Conservation (phyloP, 2,329 filamentous ascomycete genomes). For the Fusarium bactridioides region DNA sequence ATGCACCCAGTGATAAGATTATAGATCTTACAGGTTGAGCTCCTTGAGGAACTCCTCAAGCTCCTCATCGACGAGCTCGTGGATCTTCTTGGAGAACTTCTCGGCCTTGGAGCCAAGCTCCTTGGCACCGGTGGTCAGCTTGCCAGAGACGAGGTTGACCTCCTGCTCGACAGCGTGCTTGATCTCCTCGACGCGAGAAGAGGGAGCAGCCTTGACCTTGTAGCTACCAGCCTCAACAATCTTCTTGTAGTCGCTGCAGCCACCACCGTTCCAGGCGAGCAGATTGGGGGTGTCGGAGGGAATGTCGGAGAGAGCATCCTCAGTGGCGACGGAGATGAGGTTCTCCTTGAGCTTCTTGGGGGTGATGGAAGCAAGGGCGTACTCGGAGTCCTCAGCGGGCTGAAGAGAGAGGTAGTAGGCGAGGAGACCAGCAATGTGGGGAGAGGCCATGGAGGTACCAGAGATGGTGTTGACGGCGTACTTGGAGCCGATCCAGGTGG, state of each 20-base stretch:
- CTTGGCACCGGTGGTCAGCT: constrained; percentile 63
- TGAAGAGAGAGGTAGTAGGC: constrained; percentile 98
- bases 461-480: constrained; percentile 98
- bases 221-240: constrained; percentile 81
- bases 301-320: constrained; percentile 80
- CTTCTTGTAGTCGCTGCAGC: constrained; percentile 86
- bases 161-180: constrained; percentile 68
- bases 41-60: constrained; percentile 67
- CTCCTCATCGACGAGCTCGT: constrained; percentile 68
- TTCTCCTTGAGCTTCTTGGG: constrained; percentile 93
- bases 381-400: constrained; percentile 88
- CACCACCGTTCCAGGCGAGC: constrained; percentile 98
- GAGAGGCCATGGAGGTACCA: constrained; percentile 98
- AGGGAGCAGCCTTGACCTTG: constrained; percentile 58
- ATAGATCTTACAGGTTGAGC: constrained; percentile 49
- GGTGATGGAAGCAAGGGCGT: constrained; percentile 86
- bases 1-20: constrained; percentile 36
- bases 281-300: constrained; percentile 89
- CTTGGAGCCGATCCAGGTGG: constrained; percentile 98
- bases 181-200: constrained; percentile 62
- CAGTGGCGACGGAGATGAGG: constrained; percentile 83
- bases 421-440: constrained; percentile 93
- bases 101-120: constrained; percentile 63
- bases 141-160: constrained; percentile 65
- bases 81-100: constrained; percentile 70